Base-by-base conservation (phyloP, 805 yeast species). In the Yamadazyma tumulicola region DNA sequence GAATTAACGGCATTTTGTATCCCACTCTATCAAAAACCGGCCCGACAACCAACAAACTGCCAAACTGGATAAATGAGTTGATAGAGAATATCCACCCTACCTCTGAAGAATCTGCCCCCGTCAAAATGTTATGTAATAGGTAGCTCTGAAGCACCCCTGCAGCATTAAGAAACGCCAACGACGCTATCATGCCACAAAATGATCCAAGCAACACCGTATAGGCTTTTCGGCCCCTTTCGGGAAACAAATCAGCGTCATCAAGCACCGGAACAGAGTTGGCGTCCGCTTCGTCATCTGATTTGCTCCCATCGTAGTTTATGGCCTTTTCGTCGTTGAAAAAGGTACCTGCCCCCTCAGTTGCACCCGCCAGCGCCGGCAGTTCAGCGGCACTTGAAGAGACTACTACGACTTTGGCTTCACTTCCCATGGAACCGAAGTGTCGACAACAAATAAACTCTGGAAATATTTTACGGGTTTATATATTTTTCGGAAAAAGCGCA, bases 11-110 rank as follows among this genome's bases (percentile, higher is more conserved):
- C 13, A 45, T 35, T 23, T 38, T 42, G 28, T 44, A 41, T 3
- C 61, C 63, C 7, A 55, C 32, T 22, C 46, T 38, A 34, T 55
- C 61, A 35, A 57, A 55, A 3, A 56, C 29, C 4, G 61, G 59
- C 3, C 59, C 60, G 30, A 46, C 39, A 3, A 56, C 29, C 26
- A 57, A 35, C 5, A 52, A 41, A 31, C 42, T 37, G 1, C 57
- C 60, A 38, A 56, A 57, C 18, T 46, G 48, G 26, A 48, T 28
- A 34, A 55, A 55, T 23, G 51, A 49, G 39, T 50, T 51, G 25
- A 52, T 32, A 8, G 59, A 51, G 40, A 55, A 57, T 6, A 57
- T 52, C 63, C 61, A 57, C 5, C 54, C 59, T 4, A 55, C 43
- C 1, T 48, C 41, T 6, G 57, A 42, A 2, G 43, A 33, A 1